Base-by-base conservation (phyloP, 768 basidiomycete genomes). In the Lactifluus pinguis region DNA sequence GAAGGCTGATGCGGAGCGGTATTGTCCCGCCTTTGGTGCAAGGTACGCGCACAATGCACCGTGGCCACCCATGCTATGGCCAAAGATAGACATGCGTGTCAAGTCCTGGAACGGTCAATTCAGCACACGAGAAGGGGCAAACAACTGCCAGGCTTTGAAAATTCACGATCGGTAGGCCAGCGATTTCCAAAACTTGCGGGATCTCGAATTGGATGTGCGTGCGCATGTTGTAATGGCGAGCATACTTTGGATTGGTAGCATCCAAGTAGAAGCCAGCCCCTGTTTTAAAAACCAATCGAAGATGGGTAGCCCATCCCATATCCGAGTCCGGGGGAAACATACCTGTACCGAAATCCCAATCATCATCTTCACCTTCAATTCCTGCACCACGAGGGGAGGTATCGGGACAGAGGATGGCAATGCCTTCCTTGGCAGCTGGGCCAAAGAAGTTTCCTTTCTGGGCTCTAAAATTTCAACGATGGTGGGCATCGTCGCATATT, bases 41-140 rank as follows among this genome's bases (percentile, higher is more conserved):
- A 98, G 85, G 73, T 98, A 98, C 42, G 98, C 74, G 15, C 89
- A 88, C 30, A 99, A 80, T 13, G 97, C 93, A 8, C 97, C 97
- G 69, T 97, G 94, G 2, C 97, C 97, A 59, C 91, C 92, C 97
- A 98, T 99, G 49, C 90, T 93, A 73, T 99, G 97, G 10, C 97
- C 97, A 69, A 92, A 89, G 68, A 98, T 86, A 21, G 92, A 93
- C 69, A 90, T 85, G 53, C 89, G 84, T 36, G 76, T 79, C 66
- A 86, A 79, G 76, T 98, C 92, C 92, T 94, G 67, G 6, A 25
- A 17, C 10, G 14, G 21, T 25, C 5, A 4, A 21, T 44, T 60
- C 29, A 60, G 19, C 29, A 19, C 9, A 21, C n/a, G 17, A 29
- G 25, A 25, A 29, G 59, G 42, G 53, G 17, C 30, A 25, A 34